These are phyloP conservation scores for Leishmania amazonensis DNA, from an alignment of 208 protist genomes.

Conservation along the genomic window DNA sequence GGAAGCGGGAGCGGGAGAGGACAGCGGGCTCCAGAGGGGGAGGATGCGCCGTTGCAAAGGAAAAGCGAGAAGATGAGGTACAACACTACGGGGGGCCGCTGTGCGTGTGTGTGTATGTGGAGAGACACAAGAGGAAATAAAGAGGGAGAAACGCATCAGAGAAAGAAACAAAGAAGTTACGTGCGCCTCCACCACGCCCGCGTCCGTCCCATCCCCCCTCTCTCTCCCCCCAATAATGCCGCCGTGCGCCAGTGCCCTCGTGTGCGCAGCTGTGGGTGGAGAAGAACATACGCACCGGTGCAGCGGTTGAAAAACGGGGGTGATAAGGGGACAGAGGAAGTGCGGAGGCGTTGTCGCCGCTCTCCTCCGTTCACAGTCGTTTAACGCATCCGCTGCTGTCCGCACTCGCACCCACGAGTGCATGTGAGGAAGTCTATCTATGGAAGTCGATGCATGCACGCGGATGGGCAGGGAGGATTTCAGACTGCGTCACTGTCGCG, in stretches of 20 bases:
- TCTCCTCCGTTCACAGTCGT: background rate
- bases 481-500: background rate
- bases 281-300: background rate
- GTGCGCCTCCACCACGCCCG: background rate
- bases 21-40: no score
- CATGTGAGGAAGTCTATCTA: background rate
- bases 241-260: background rate
- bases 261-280: background rate
- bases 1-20: no score
- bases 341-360: background rate
- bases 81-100: no score
- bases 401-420: background rate
- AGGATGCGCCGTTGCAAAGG: no score
- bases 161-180: background rate
- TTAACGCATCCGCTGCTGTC: background rate
- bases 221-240: background rate
- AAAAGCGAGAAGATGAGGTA: no score
- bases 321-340: background rate
- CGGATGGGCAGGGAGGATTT: background rate
- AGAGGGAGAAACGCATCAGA: background rate
- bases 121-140: background rate
- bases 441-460: background rate
- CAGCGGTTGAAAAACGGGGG: background rate
- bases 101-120: no score
- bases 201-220: background rate